Percentiles rank a stretch among this genome's conserved stretches.
Conservation (phyloP, 805 yeast species). For the Nakazawaea molendinolei region DNA sequence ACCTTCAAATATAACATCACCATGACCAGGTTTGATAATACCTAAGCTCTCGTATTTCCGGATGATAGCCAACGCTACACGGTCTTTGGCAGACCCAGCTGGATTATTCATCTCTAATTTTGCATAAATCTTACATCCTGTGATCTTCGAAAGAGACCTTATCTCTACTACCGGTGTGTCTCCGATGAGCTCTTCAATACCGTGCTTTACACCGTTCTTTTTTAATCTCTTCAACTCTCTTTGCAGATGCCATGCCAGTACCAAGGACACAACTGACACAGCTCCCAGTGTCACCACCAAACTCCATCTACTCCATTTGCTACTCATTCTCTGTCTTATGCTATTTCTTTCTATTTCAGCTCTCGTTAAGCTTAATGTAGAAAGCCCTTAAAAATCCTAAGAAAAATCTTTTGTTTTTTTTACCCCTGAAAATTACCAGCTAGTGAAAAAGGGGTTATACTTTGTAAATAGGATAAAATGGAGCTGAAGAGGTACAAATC, state of each 20-base stretch:
- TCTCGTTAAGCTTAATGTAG: too few relatives aligned
- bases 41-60: conserved; percentile 59
- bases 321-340: too few relatives aligned
- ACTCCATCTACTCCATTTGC: too few relatives aligned
- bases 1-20: conserved; percentile 85
- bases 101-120: conserved; percentile 84
- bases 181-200: conserved; percentile 78
- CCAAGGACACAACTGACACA: background rate
- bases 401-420: too few relatives aligned
- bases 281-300: too few relatives aligned
- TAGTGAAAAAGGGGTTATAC: too few relatives aligned
- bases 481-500: too few relatives aligned
- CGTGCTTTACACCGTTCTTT: conserved; percentile 25
- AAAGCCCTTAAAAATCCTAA: too few relatives aligned
- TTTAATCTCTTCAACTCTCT: background rate
- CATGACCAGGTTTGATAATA: conserved; percentile 46
- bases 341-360: too few relatives aligned
- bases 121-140: conserved; percentile 82
- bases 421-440: too few relatives aligned
- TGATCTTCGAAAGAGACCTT: conserved; percentile 57
- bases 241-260: too few relatives aligned
- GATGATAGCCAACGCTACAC: conserved; percentile 85
- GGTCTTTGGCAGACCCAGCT: conserved; percentile 92
- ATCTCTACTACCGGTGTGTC: conserved; percentile 81
- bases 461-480: too few relatives aligned